Conservation (phyloP, 2,329 filamentous ascomycete genomes). For the Tolypocladium pustulatum region DNA sequence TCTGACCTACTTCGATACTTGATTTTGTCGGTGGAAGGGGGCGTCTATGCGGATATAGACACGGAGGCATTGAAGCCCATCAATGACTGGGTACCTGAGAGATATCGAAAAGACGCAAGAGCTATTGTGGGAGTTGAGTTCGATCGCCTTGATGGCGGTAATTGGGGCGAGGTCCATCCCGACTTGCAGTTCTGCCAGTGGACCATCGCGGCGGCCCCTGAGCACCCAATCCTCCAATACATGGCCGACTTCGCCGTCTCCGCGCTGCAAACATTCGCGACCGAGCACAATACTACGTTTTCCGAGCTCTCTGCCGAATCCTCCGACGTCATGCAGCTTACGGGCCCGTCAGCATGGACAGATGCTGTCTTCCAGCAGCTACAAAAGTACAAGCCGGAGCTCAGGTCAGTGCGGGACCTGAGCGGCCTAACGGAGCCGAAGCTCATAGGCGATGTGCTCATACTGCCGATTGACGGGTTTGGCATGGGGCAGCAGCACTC, state of each 20-base stretch:
- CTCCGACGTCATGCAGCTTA: neutral
- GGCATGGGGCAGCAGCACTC: constrained; percentile 15
- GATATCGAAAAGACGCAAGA: neutral
- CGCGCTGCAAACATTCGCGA: neutral
- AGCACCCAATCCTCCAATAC: constrained; percentile 15
- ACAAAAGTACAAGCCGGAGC: neutral
- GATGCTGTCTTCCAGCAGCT: neutral
- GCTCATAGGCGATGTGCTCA: constrained; percentile 6
- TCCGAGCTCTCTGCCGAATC: neutral
- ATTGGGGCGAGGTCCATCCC: neutral
- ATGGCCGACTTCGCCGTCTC: constrained; percentile 13
- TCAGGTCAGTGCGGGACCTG: neutral
- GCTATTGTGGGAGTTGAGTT: constrained; percentile 11
- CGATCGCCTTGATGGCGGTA: constrained; percentile 7
- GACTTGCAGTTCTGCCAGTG: constrained; percentile 20
- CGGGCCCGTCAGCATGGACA: neutral
- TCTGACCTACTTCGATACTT: constrained; percentile 17
- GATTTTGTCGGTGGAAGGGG: constrained; percentile 16
- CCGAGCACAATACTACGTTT: neutral
- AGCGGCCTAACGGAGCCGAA: constrained; percentile 4
- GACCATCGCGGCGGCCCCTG: constrained; percentile 19
- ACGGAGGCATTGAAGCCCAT: constrained; percentile 43
- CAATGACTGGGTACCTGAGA: constrained; percentile 15
- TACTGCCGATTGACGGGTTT: constrained; percentile 14
- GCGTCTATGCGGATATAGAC: constrained; percentile 47